Evolutionary conservation across 768 basidiomycete genomes (phyloP).

Genomic region (Gymnopilus junonius): DNA sequence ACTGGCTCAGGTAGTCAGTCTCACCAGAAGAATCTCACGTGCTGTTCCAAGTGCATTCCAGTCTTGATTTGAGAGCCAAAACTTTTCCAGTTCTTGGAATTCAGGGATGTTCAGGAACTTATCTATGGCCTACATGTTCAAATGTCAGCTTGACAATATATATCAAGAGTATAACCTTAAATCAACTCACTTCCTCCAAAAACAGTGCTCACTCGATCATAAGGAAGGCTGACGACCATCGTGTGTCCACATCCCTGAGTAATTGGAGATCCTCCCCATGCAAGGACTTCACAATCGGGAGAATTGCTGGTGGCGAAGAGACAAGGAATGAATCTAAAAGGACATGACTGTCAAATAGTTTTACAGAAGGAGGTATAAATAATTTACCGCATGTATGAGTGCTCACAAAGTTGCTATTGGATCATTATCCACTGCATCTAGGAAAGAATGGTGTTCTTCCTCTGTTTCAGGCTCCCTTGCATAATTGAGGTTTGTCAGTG

Average conservation of each 20-base stretch:
- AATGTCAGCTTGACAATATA: constrained; percentile 1
- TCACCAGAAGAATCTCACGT: constrained; percentile 30
- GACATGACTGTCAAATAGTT: background rate
- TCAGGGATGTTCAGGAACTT: constrained; percentile 1
- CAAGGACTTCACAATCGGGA: background rate
- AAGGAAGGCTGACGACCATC: constrained; percentile 34
- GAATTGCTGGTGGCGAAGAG: constrained; percentile 16
- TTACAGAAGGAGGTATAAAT: background rate
- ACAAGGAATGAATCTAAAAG: constrained; percentile 12
- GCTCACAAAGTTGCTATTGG: constrained; percentile 13
- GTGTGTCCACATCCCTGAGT: constrained; percentile 30
- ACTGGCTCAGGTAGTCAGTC: too few species aligned
- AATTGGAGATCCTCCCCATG: constrained; percentile 27
- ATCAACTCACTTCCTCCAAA: constrained; percentile 15
- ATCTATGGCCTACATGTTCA: background rate
- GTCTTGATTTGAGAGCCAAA: constrained; percentile 20
- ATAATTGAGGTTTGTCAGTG: constrained; percentile 18
- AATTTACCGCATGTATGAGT: constrained; percentile 17
- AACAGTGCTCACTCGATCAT: constrained; percentile 32
- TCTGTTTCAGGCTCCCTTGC: background rate
- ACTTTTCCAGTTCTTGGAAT: constrained; percentile 28
- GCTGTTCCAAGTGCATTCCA: constrained; percentile 26
- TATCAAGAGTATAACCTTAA: constrained; percentile 1
- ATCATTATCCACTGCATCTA: constrained; percentile 4
- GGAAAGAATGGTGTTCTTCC: background rate